Conservation (phyloP, 179 eudicot species). For the Heliamphora pulchella region DNA sequence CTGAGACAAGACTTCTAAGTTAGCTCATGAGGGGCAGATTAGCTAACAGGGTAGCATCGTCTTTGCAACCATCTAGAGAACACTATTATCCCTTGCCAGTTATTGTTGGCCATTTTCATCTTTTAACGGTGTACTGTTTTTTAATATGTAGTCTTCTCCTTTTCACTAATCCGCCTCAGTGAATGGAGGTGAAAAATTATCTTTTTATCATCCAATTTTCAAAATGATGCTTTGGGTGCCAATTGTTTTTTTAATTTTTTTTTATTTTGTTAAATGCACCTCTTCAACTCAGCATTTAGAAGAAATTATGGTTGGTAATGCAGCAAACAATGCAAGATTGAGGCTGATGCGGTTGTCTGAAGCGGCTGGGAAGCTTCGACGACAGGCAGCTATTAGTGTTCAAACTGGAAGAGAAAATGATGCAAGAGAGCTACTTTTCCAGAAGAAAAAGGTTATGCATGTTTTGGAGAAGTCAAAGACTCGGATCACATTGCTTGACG, state of each 20-base stretch:
- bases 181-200: background rate
- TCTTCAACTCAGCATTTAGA: background rate
- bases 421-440: constrained; percentile 73
- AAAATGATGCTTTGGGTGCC: background rate
- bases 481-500: constrained; percentile 65
- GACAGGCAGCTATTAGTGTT: constrained; percentile 56
- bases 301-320: constrained; percentile 10
- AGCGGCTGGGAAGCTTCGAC: constrained; percentile 68
- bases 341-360: constrained; percentile 82
- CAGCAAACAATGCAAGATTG: constrained; percentile 74
- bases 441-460: constrained; percentile 71
- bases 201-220: too few species aligned
- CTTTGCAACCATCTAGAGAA: background rate
- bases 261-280: background rate
- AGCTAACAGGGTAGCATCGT: background rate
- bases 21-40: background rate
- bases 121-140: background rate
- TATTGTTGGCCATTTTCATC: background rate
- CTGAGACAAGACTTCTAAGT: too few species aligned
- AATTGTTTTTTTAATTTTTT: background rate
- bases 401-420: constrained; percentile 60
- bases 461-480: constrained; percentile 73
- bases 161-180: background rate
- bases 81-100: background rate
- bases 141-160: background rate